Base-by-base conservation (phyloP, 129 eudicot genomes). In the Ambrosia trifida region DNA sequence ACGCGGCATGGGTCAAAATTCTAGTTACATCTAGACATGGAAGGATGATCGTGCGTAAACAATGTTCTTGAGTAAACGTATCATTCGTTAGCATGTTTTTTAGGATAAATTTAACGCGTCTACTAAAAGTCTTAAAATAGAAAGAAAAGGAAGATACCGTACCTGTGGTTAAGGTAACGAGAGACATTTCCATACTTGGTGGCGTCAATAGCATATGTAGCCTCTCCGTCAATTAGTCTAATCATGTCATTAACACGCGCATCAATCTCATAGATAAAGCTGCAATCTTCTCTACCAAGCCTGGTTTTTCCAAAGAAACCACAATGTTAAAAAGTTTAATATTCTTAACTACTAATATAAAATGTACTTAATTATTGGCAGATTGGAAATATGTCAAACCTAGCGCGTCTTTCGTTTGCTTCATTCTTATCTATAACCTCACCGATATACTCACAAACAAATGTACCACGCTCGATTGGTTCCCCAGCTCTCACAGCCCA, bases 401-500 rank as follows among this genome's bases (percentile, higher is more conserved):
- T 89, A 33, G 75, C 72, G 47, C 90, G 96, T 78, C 98, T 87
- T 76, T 85, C 86, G 41, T 78, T 80, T 74, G 96, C 95, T 80
- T 93, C 98, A n/a, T 85, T 79, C 68, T 85, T 86, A 67, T 82
- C 96, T 68, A 93, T 78, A 72, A 93, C 87, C 81, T 93, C 98
- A 16, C 98, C 98, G 51, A 93, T 67, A 64, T 85, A 89, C 78
- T 93, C 98, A 11, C 96, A 93, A 46, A 93, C 87, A 85, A 93
- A 93, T 49, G 90, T 80, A 19, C 98, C 98, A 68, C 90, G 88
- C 67, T 63, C 68, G 53, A 93, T 87, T 72, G 86, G 72, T 80
- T 89, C 90, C 57, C 90, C 78, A n/a, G 88, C 90, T 84, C 98
- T 79, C 44, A 93, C 96, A 53, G 92, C 98, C 98, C 98, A 93